Conservation (phyloP, 1,139 yeast genomes). For the Geotrichum carabidarum region DNA sequence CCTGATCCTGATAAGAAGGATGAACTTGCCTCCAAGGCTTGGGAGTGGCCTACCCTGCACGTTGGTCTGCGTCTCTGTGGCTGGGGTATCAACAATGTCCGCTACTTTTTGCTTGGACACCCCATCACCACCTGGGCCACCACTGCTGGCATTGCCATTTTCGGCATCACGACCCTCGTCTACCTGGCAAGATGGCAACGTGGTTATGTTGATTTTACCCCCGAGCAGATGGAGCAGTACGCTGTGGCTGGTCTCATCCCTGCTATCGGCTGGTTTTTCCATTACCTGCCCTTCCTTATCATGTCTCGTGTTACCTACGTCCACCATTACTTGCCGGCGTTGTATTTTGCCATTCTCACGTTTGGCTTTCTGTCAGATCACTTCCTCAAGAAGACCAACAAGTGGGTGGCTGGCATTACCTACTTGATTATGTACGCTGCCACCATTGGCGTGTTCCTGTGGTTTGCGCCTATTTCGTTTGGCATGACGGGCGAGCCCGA, state of each 20-base stretch:
- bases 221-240: constrained; percentile 40
- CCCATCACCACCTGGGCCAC: constrained; percentile 96
- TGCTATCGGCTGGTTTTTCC: constrained; percentile 91
- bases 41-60: constrained; percentile 98
- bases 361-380: constrained; percentile 71
- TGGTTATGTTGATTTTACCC: constrained; percentile 67
- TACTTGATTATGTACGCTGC: constrained; percentile 46
- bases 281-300: constrained; percentile 79
- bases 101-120: constrained; percentile 86
- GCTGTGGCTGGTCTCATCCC: constrained; percentile 85
- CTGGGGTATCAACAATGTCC: constrained; percentile 77
- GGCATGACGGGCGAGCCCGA: constrained; percentile 84
- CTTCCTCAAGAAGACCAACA: constrained; percentile 39
- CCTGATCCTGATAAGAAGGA: constrained; percentile 92
- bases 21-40: constrained; percentile 81
- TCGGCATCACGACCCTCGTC: constrained; percentile 52
- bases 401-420: constrained; percentile 31
- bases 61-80: constrained; percentile 94
- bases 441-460: constrained; percentile 63
- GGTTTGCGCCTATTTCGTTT: constrained; percentile 72
- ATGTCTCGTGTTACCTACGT: constrained; percentile 98
- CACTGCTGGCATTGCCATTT: constrained; percentile 58
- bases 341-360: constrained; percentile 87
- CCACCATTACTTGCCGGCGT: constrained; percentile 94
- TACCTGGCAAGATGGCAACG: constrained; percentile 90